Percentiles rank a stretch among this genome's conserved stretches.
Evolutionary conservation across 83 land plant species (phyloP).

Genomic region (Picea abies): DNA sequence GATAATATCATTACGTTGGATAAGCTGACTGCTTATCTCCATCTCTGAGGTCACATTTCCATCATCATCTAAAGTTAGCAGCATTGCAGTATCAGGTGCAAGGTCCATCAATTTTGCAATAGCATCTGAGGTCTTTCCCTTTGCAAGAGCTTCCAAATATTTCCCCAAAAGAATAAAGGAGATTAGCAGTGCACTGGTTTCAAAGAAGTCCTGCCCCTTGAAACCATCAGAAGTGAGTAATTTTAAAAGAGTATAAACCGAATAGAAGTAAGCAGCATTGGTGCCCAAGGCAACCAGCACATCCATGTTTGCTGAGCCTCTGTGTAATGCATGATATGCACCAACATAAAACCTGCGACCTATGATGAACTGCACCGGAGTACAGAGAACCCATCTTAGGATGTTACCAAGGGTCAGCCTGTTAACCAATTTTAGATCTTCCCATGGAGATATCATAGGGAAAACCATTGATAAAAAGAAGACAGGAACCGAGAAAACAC

Average conservation of each 20-base stretch:
- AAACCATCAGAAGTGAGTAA: slow-evolving; percentile 47
- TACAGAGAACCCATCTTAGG: slow-evolving; percentile 83
- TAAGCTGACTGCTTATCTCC: slow-evolving; percentile 85
- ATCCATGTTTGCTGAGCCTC: slow-evolving; percentile 93
- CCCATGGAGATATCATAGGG: slow-evolving; percentile 75
- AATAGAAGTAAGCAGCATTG: slow-evolving; percentile 81
- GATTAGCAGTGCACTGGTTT: slow-evolving; percentile 89
- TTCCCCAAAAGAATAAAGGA: slow-evolving; percentile 89
- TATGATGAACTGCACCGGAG: slow-evolving; percentile 91
- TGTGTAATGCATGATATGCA: slow-evolving; percentile 70
- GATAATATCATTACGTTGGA: slow-evolving; percentile 86
- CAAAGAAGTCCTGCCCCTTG: slow-evolving; percentile 85
- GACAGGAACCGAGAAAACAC: slow-evolving; percentile 88
- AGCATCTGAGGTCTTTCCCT: slow-evolving; percentile 94
- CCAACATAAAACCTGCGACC: slow-evolving; percentile 86
- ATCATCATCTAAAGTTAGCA: slow-evolving; percentile 57
- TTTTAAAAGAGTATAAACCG: slow-evolving; percentile 49
- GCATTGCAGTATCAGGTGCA: slow-evolving; percentile 79
- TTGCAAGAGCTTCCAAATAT: slow-evolving; percentile 85
- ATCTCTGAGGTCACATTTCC: slow-evolving; percentile 68
- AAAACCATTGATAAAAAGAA: slow-evolving; percentile 93
- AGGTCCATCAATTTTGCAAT: slow-evolving; percentile 79
- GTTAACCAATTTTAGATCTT: slow-evolving; percentile 62
- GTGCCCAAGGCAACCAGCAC: slow-evolving; percentile 89
- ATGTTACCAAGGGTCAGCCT: slow-evolving; percentile 73